A percentile compares a stretch with the other conserved stretches of the same genome.
These are phyloP conservation scores for Teunomyces stri DNA, from an alignment of 805 yeast species.

Conservation along the genomic window DNA sequence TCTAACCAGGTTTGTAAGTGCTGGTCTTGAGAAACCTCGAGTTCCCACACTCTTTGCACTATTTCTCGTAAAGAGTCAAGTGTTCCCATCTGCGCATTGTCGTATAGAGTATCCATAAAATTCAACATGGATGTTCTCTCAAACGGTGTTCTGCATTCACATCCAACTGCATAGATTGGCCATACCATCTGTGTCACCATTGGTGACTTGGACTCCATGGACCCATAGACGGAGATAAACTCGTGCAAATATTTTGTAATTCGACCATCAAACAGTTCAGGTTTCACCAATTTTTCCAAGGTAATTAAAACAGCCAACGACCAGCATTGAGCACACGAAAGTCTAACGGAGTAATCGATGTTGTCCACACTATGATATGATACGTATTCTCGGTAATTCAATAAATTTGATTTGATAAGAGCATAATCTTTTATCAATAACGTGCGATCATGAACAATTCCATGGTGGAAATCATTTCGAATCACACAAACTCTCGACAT, in stretches of 20 bases:
- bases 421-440: slow-evolving; percentile 25
- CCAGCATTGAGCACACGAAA: slow-evolving; percentile 60
- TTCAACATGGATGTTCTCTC: slow-evolving; percentile 28
- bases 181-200: slow-evolving; percentile 61
- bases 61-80: slow-evolving; percentile 41
- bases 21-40: slow-evolving; percentile 42
- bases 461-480: slow-evolving; percentile 21
- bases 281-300: slow-evolving; percentile 26
- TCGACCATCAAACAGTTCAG: slow-evolving; percentile 20
- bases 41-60: slow-evolving; percentile 47
- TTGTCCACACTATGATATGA: slow-evolving; percentile 19
- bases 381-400: slow-evolving; percentile 50
- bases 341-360: slow-evolving; percentile 31
- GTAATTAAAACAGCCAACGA: slow-evolving; percentile 36
- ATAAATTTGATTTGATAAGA: slow-evolving; percentile 30
- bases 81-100: slow-evolving; percentile 55
- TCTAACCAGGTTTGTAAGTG: slow-evolving; percentile 48
- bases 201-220: slow-evolving; percentile 47
- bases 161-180: slow-evolving; percentile 54
- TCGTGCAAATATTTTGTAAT: slow-evolving; percentile 40
- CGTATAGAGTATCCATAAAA: slow-evolving; percentile 43
- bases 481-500: slow-evolving; percentile 45
- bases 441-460: slow-evolving; percentile 6
- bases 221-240: slow-evolving; percentile 46
- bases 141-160: slow-evolving; percentile 36